A percentile compares a stretch with the other conserved stretches of the same genome.
These are phyloP conservation scores for Aspergillus spinulosporus DNA, from an alignment of 2,329 filamentous ascomycete genomes.

Conservation along the genomic window DNA sequence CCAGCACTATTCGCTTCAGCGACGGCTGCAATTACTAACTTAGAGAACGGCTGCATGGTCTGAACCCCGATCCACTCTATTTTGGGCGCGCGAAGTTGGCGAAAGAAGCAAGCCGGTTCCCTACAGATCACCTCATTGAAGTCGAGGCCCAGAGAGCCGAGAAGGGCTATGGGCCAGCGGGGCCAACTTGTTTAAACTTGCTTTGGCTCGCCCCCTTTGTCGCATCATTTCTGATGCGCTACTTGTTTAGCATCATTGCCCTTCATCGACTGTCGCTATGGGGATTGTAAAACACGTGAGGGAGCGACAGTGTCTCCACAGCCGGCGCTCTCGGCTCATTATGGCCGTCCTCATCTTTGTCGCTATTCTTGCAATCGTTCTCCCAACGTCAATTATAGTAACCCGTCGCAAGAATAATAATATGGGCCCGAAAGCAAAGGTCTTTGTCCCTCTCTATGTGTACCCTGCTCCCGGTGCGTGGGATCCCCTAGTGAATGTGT, in stretches of 20 bases:
- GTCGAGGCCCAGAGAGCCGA: slow-evolving; percentile 11
- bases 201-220: slow-evolving; percentile 14
- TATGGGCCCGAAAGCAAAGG: slow-evolving; percentile 41
- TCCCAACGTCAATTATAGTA: slow-evolving; percentile 37
- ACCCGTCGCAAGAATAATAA: slow-evolving; percentile 36
- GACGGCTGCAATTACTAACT: slow-evolving; percentile 17
- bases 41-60: slow-evolving; percentile 21
- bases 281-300: slow-evolving; percentile 36
- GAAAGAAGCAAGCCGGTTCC: slow-evolving; percentile 13
- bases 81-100: slow-evolving; percentile 20
- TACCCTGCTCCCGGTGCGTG: slow-evolving; percentile 51
- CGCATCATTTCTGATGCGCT: slow-evolving; percentile 15
- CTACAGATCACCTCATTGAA: slow-evolving; percentile 16
- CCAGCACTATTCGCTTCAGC: slow-evolving; percentile 14
- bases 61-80: slow-evolving; percentile 26
- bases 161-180: slow-evolving; percentile 13
- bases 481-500: slow-evolving; percentile 49
- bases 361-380: slow-evolving; percentile 34
- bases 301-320: slow-evolving; percentile 29
- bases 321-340: slow-evolving; percentile 31
- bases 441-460: slow-evolving; percentile 52
- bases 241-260: slow-evolving; percentile 4
- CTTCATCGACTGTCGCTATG: slow-evolving; percentile 18
- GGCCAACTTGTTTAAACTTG: slow-evolving; percentile 19
- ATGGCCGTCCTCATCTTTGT: slow-evolving; percentile 30